Conservation (phyloP, 495 filamentous ascomycete genomes). For the Geoglossum glabrum region DNA sequence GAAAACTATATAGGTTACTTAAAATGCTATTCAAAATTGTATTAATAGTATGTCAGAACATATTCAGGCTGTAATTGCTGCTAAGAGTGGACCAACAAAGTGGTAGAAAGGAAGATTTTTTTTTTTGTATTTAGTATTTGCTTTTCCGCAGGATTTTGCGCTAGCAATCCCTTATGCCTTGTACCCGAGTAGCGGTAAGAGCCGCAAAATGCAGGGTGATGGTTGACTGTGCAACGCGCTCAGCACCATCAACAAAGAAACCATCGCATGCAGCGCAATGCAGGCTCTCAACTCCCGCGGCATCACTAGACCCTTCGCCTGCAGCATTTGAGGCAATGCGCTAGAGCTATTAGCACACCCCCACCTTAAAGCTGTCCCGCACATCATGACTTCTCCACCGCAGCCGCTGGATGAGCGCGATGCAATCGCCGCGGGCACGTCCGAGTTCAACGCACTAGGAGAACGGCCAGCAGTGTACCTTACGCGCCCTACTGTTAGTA, state of each 20-base stretch:
- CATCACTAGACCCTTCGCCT: background rate
- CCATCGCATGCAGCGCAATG: background rate
- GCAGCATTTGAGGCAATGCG: background rate
- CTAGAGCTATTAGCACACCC: background rate
- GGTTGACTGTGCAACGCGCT: background rate
- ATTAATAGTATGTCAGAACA: too few species aligned
- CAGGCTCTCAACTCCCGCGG: background rate
- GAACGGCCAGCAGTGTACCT: background rate
- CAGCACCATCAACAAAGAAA: background rate
- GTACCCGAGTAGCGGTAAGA: too few species aligned
- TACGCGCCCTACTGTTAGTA: background rate
- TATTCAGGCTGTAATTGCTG: too few species aligned
- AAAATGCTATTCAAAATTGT: too few species aligned
- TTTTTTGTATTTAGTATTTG: too few species aligned
- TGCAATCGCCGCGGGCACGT: background rate
- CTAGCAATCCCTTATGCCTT: too few species aligned
- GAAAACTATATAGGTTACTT: too few species aligned
- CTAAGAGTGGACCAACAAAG: too few species aligned
- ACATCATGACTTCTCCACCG: background rate
- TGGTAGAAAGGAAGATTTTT: too few species aligned
- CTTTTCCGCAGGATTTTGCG: too few species aligned
- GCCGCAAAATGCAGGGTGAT: too few species aligned
- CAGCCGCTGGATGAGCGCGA: background rate
- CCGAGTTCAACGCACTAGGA: background rate
- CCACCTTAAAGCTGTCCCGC: background rate